Conservation (phyloP, 352 stramenopile genomes). For the Halophytophthora batemanensis region DNA sequence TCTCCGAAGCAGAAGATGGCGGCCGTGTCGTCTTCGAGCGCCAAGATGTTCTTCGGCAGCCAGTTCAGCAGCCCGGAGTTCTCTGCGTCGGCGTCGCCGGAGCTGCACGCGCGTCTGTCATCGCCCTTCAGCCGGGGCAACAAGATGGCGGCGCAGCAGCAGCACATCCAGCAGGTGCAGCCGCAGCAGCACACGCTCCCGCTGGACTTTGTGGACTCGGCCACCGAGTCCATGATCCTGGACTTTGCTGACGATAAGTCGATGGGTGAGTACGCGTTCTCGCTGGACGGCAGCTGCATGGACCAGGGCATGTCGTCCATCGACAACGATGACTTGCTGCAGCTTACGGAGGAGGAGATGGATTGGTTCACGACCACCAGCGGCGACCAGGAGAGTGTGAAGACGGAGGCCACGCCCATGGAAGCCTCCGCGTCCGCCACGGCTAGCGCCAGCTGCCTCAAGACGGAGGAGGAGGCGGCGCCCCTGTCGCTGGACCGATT, state of each 20-base stretch:
- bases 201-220: conserved; percentile 53
- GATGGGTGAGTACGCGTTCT: conserved; percentile 56
- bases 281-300: conserved; percentile 39
- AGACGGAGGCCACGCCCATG: conserved; percentile 10
- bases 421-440: too few species aligned
- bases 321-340: conserved; percentile 75
- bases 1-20: conserved; percentile 69
- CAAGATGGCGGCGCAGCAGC: conserved; percentile 15
- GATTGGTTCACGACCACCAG: conserved; percentile 75
- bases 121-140: not conserved
- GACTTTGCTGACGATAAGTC: conserved; percentile 79
- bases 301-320: conserved; percentile 69
- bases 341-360: conserved; percentile 78
- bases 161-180: conserved; percentile 18
- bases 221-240: conserved; percentile 56
- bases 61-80: conserved; percentile 4
- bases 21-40: conserved; percentile 19
- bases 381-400: conserved; percentile 12
- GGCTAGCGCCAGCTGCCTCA: conserved; percentile 7
- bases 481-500: conserved; percentile 19
- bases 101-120: not conserved
- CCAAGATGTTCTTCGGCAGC: conserved; percentile 49
- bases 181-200: conserved; percentile 31
- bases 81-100: not conserved
- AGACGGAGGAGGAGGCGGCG: conserved; percentile 9